A percentile compares a stretch with the other conserved stretches of the same genome.
Conservation (phyloP, 495 filamentous ascomycete species). For the Annulohypoxylon moriforme region DNA sequence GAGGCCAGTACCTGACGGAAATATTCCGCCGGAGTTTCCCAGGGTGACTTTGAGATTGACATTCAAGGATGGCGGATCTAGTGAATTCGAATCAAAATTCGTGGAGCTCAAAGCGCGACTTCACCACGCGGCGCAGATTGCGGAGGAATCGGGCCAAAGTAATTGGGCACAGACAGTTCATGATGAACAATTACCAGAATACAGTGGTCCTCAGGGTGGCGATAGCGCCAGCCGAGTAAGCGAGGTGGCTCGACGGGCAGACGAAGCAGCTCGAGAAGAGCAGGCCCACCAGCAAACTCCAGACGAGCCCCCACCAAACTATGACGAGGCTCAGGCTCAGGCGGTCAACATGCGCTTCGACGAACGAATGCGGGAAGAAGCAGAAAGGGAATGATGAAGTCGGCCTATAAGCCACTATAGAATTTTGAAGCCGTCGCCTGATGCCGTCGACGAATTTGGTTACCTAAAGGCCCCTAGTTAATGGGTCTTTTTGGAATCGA, state of each 20-base stretch:
- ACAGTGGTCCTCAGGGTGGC: slow-evolving; percentile 62
- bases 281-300: slow-evolving; percentile 62
- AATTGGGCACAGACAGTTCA: slow-evolving; percentile 70
- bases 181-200: slow-evolving; percentile 87
- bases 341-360: slow-evolving; percentile 69
- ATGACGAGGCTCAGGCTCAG: slow-evolving; percentile 88
- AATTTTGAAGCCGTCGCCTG: not conserved
- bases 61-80: slow-evolving; percentile 95
- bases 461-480: slow-evolving; percentile 6
- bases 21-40: slow-evolving; percentile 78
- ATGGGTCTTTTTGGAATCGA: slow-evolving; percentile 27
- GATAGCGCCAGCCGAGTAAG: slow-evolving; percentile 34
- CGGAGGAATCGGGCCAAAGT: slow-evolving; percentile 57
- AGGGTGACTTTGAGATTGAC: slow-evolving; percentile 83
- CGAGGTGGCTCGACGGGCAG: slow-evolving; percentile 39
- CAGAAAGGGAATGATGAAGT: slow-evolving; percentile 52
- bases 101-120: slow-evolving; percentile 87
- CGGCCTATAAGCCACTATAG: slow-evolving; percentile 7
- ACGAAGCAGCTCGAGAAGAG: slow-evolving; percentile 36
- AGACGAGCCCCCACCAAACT: slow-evolving; percentile 88
- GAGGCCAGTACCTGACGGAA: slow-evolving; percentile 84
- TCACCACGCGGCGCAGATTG: slow-evolving; percentile 80
- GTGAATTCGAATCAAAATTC: slow-evolving; percentile 86
- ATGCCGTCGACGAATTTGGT: slow-evolving; percentile 14
- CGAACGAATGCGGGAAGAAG: slow-evolving; percentile 58